Percentiles rank a stretch among this genome's conserved stretches.
These are phyloP conservation scores for Dactylellina leptospora DNA, from an alignment of 2,329 filamentous ascomycete genomes.

Conservation along the genomic window DNA sequence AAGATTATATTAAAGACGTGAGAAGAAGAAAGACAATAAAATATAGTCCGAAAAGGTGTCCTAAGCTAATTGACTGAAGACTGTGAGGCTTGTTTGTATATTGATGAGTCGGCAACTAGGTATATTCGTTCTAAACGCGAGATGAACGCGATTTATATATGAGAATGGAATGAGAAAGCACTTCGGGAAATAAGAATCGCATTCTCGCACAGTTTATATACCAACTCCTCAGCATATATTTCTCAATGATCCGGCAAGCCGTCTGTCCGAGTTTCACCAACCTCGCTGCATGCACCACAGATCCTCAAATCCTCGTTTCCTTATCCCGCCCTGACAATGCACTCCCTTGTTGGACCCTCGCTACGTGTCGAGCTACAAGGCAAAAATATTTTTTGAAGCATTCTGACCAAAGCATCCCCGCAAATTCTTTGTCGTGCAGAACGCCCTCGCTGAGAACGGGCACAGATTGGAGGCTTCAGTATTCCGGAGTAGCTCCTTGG, in stretches of 20 bases:
- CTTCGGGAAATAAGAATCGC: too few relatives aligned
- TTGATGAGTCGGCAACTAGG: too few relatives aligned
- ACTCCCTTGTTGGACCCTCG: slow-evolving; percentile 1
- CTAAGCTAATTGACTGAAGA: too few relatives aligned
- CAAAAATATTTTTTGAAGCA: not conserved
- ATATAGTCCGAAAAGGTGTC: too few relatives aligned
- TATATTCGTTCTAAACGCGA: too few relatives aligned
- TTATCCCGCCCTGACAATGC: not conserved
- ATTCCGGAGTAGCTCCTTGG: slow-evolving; percentile 37
- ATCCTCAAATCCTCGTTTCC: too few relatives aligned
- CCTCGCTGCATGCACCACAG: too few relatives aligned
- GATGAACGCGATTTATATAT: too few relatives aligned
- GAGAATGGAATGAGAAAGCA: too few relatives aligned
- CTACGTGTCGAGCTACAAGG: slow-evolving; percentile 28
- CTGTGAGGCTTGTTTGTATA: too few relatives aligned
- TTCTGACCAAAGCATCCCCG: slow-evolving; percentile 22
- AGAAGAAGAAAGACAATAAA: not conserved
- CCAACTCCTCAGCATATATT: not conserved
- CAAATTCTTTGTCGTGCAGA: slow-evolving; percentile 35
- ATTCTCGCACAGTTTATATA: slow-evolving; percentile 5
- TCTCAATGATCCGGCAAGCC: not conserved
- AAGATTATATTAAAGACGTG: not conserved
- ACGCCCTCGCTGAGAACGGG: slow-evolving; percentile 23
- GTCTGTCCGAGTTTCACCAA: too few relatives aligned
- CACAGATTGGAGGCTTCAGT: slow-evolving; percentile 24